Percentiles rank a stretch among this genome's conserved stretches.
These are phyloP conservation scores for Fagus crenata DNA, from an alignment of 306 rosid genomes.

Conservation along the genomic window DNA sequence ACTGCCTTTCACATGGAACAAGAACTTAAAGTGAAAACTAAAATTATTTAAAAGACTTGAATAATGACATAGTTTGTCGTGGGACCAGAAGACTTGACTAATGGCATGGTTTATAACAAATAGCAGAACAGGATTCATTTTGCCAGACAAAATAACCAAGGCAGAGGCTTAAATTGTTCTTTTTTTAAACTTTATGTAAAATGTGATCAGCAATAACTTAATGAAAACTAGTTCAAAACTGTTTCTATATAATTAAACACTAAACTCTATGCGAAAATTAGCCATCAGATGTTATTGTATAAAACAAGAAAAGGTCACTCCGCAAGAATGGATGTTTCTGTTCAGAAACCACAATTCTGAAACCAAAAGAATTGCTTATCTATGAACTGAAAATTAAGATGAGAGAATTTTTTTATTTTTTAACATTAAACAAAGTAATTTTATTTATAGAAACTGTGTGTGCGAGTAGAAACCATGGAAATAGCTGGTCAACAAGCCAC, in stretches of 20 bases:
- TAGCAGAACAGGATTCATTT: neutral
- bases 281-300: neutral
- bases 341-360: neutral
- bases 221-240: neutral
- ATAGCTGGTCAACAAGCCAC: neutral
- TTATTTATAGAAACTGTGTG: neutral
- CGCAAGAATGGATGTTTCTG: neutral
- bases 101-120: neutral
- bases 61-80: neutral
- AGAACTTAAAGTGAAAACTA: conserved; percentile 13
- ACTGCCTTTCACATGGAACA: conserved; percentile 3
- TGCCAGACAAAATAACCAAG: neutral
- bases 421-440: neutral
- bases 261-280: neutral
- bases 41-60: conserved; percentile 2
- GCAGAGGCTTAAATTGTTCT: conserved; percentile 4
- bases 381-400: neutral
- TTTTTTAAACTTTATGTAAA: neutral
- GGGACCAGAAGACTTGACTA: neutral
- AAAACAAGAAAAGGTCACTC: neutral
- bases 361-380: too few species aligned
- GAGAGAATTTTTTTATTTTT: neutral
- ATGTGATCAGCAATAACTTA: neutral
- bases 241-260: neutral
- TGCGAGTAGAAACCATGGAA: neutral